Evolutionary conservation across 768 basidiomycete species (phyloP).

Genomic region (Amyloporia xantha): DNA sequence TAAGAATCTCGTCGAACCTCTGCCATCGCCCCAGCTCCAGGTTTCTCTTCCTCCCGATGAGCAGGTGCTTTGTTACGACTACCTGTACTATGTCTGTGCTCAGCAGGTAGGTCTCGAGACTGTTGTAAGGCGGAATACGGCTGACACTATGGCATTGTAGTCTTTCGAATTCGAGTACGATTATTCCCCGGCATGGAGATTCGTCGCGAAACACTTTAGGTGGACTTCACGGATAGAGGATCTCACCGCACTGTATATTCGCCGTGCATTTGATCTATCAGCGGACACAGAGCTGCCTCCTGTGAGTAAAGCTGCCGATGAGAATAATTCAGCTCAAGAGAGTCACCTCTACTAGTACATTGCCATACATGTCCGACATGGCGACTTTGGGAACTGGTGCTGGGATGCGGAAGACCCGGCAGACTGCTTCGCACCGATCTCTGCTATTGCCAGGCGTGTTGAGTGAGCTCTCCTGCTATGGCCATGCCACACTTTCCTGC

Average conservation of each 20-base stretch:
- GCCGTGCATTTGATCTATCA: slow-evolving; percentile 21
- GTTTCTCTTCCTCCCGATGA: slow-evolving; percentile 28
- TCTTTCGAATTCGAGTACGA: slow-evolving; percentile 25
- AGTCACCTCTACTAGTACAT: slow-evolving; percentile 24
- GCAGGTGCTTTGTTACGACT: slow-evolving; percentile 35
- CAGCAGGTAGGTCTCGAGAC: slow-evolving; percentile 21
- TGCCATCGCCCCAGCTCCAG: slow-evolving; percentile 22
- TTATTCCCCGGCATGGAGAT: slow-evolving; percentile 30
- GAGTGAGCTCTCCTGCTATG: slow-evolving; percentile 9
- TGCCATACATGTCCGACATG: slow-evolving; percentile 28
- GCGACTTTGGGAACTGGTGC: slow-evolving; percentile 32
- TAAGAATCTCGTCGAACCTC: slow-evolving; percentile 17
- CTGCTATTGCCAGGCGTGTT: slow-evolving; percentile 27
- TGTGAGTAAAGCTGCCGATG: slow-evolving; percentile 25
- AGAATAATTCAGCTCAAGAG: no score
- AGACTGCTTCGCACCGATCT: slow-evolving; percentile 34
- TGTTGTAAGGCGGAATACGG: no score
- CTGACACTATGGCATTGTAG: slow-evolving; percentile 17
- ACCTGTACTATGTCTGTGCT: slow-evolving; percentile 33
- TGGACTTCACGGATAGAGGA: slow-evolving; percentile 27
- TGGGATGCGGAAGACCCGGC: slow-evolving; percentile 22
- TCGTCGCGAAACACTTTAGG: slow-evolving; percentile 27
- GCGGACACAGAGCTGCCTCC: slow-evolving; percentile 24
- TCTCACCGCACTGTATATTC: slow-evolving; percentile 26
- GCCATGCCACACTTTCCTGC: neutral